Conservation (phyloP, 768 basidiomycete genomes). For the Tulasnella sp. region DNA sequence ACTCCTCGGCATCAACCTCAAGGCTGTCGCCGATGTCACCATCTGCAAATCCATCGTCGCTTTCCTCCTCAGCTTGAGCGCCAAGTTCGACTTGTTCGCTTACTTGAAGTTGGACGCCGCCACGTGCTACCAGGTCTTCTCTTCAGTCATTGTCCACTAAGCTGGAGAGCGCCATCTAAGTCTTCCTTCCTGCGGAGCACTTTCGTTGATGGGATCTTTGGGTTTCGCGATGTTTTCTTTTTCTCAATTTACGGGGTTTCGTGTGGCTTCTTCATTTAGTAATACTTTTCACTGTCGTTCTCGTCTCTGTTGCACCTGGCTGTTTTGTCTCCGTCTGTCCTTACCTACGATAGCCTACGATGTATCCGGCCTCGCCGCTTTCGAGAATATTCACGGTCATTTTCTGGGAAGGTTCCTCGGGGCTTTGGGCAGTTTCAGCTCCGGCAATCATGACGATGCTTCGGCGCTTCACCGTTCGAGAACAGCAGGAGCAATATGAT, state of each 20-base stretch:
- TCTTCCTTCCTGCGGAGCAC: neutral
- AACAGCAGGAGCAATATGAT: too few species aligned
- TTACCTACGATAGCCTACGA: neutral
- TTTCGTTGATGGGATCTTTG: neutral
- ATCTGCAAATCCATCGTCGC: neutral
- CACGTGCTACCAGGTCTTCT: neutral
- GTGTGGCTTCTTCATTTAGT: neutral
- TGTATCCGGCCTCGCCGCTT: neutral
- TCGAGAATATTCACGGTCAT: neutral
- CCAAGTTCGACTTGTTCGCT: conserved; percentile 1
- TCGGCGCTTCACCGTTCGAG: neutral
- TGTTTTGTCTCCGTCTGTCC: neutral
- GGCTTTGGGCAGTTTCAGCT: too few species aligned
- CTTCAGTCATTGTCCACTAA: neutral
- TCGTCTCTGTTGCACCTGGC: neutral
- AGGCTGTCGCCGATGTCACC: neutral
- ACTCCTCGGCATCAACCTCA: neutral
- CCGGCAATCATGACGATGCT: neutral
- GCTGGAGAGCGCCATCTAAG: neutral
- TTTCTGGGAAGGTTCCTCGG: neutral
- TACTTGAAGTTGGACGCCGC: conserved; percentile 1
- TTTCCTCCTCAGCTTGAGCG: neutral
- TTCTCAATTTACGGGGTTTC: neutral
- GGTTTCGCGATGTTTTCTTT: neutral
- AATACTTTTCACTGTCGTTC: neutral